These are phyloP conservation scores for Tympanopsis confertula DNA, from an alignment of 2,329 filamentous ascomycete genomes.

Conservation along the genomic window DNA sequence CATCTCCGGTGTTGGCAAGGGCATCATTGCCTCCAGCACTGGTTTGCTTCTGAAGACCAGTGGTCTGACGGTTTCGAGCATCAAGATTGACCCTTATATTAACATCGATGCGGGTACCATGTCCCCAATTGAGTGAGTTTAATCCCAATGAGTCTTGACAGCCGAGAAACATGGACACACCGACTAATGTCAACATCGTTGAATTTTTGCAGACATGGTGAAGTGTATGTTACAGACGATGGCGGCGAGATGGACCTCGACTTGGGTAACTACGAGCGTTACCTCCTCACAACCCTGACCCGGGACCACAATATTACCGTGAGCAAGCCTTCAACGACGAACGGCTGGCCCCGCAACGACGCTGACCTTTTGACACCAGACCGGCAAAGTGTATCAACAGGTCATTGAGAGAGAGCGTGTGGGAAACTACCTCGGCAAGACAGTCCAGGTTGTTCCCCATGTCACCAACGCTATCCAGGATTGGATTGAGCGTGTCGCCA, in stretches of 20 bases:
- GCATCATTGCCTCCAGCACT: background rate
- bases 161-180: background rate
- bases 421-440: conserved; percentile 75
- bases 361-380: too few relatives aligned
- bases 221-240: conserved; percentile 57
- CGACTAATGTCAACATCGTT: conserved; percentile 2
- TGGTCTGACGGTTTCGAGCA: background rate
- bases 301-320: conserved; percentile 5
- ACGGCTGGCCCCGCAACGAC: background rate
- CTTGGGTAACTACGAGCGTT: conserved; percentile 1
- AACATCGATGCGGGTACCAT: conserved; percentile 65
- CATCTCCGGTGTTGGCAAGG: background rate
- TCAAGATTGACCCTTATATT: conserved; percentile 55
- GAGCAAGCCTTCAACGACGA: conserved; percentile 4
- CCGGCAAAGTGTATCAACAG: conserved; percentile 63
- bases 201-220: conserved; percentile 38
- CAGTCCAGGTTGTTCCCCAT: conserved; percentile 85
- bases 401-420: conserved; percentile 58
- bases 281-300: background rate
- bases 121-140: conserved; percentile 19
- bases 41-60: background rate
- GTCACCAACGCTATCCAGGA: conserved; percentile 85
- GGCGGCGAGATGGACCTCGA: conserved; percentile 42
- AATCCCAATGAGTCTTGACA: background rate
- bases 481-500: conserved; percentile 79